phyloP scores from a whole-genome alignment of 306 rosid genomes.

The Neltuma alba region DNA sequence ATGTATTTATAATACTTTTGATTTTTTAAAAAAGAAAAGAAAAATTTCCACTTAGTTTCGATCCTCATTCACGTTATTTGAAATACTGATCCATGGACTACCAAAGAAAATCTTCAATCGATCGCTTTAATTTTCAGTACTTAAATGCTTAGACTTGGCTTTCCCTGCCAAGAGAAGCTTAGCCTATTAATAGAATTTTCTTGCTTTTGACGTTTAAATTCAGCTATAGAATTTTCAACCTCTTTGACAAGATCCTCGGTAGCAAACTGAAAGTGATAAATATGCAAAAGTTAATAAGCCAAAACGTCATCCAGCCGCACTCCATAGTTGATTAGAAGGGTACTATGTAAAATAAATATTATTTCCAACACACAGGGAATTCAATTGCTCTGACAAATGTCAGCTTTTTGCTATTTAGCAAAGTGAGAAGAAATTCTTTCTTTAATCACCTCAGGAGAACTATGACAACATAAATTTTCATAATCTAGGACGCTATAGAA shows the following conservation, averaged over 20 bases:
- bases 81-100: too few relatives aligned
- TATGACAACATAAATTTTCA: too few relatives aligned
- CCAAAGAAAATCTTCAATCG: background rate
- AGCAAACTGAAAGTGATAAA: conserved; percentile 55
- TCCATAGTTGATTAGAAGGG: too few relatives aligned
- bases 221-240: conserved; percentile 84
- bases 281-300: conserved; percentile 15
- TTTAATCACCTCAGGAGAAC: too few relatives aligned
- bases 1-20: background rate
- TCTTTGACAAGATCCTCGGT: conserved; percentile 83
- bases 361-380: too few relatives aligned
- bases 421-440: too few relatives aligned
- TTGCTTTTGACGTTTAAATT: conserved; percentile 81
- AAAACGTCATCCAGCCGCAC: background rate
- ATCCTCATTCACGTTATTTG: background rate
- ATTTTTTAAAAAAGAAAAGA: background rate
- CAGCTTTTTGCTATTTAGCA: too few relatives aligned
- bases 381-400: too few relatives aligned
- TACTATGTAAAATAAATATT: too few relatives aligned
- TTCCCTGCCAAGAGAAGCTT: background rate
- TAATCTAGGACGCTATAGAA: too few relatives aligned
- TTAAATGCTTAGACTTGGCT: background rate
- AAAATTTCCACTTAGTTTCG: too few relatives aligned
- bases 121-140: background rate
- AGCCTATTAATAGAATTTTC: conserved; percentile 34